Evolutionary conservation across 352 stramenopile species (phyloP).

Genomic region (Hyaloperonospora arabidopsidis): DNA sequence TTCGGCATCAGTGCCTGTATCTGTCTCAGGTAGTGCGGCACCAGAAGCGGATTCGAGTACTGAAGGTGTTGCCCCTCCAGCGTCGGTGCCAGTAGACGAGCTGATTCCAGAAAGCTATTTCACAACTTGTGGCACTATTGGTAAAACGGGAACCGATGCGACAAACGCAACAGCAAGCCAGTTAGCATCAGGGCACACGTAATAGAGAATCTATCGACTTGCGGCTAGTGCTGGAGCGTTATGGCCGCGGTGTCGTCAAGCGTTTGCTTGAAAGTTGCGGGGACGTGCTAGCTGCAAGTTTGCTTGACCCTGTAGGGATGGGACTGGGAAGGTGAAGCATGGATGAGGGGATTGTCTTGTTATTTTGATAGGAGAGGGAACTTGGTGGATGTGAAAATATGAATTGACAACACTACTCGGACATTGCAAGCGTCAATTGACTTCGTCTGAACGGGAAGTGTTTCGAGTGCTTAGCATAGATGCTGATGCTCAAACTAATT

Average conservation of each 20-base stretch:
- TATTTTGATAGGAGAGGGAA: slow-evolving; percentile 28
- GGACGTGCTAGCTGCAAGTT: slow-evolving; percentile 13
- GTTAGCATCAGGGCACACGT: slow-evolving; percentile 13
- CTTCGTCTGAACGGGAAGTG: slow-evolving; percentile 9
- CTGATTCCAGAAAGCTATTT: slow-evolving; percentile 30
- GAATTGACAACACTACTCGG: slow-evolving; percentile 24
- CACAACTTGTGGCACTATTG: slow-evolving; percentile 17
- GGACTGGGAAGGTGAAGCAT: slow-evolving; percentile 16
- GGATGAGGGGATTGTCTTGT: slow-evolving; percentile 26
- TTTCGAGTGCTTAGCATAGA: no score
- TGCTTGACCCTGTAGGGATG: slow-evolving; percentile 9
- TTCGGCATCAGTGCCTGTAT: neutral
- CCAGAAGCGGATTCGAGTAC: slow-evolving; percentile 7
- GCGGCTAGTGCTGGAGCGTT: slow-evolving; percentile 14
- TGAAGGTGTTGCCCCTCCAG: slow-evolving; percentile 5
- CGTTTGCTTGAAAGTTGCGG: slow-evolving; percentile 23
- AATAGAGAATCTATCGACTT: slow-evolving; percentile 23
- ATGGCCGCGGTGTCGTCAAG: slow-evolving; percentile 17
- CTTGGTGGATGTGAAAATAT: slow-evolving; percentile 42
- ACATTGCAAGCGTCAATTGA: slow-evolving; percentile 16
- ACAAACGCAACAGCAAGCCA: slow-evolving; percentile 9
- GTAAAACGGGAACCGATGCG: slow-evolving; percentile 12
- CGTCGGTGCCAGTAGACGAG: slow-evolving; percentile 18
- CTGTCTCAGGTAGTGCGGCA: slow-evolving; percentile 8
- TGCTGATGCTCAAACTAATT: no score